These are phyloP conservation scores for Sechiopsis laciniata DNA, from an alignment of 306 rosid genomes.

Conservation along the genomic window DNA sequence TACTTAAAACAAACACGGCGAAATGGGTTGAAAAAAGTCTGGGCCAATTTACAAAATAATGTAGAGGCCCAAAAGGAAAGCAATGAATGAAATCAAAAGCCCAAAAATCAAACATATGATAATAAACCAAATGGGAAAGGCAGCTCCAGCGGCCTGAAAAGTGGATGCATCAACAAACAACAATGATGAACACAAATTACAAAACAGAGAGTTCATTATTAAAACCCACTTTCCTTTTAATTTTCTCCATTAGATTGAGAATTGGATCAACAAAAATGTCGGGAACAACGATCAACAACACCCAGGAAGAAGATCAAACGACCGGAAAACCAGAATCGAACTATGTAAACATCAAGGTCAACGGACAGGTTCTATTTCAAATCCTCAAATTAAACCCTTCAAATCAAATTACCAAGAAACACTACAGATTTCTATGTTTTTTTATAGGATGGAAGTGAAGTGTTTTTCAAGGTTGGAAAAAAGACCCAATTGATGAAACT, in stretches of 20 bases:
- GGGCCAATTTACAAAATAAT: not conserved
- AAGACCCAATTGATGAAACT: slow-evolving; percentile 38
- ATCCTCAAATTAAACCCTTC: not conserved
- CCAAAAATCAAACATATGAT: not conserved
- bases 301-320: slow-evolving; percentile 24
- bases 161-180: not conserved
- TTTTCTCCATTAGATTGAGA: not conserved
- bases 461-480: slow-evolving; percentile 35
- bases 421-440: not conserved
- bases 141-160: not conserved
- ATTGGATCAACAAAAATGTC: not conserved
- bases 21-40: not conserved
- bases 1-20: too few species aligned
- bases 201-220: not conserved
- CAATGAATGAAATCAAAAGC: not conserved
- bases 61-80: not conserved
- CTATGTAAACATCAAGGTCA: slow-evolving; percentile 47
- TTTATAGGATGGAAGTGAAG: slow-evolving; percentile 41
- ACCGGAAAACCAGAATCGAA: slow-evolving; percentile 30
- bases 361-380: slow-evolving; percentile 41
- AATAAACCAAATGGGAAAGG: not conserved
- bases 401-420: not conserved
- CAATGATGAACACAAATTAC: not conserved
- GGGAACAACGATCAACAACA: slow-evolving; percentile 24
- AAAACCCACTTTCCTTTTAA: not conserved